A percentile compares a stretch with the other conserved stretches of the same genome.
Conservation (phyloP, 352 stramenopile species). For the Pythium aristosporum region DNA sequence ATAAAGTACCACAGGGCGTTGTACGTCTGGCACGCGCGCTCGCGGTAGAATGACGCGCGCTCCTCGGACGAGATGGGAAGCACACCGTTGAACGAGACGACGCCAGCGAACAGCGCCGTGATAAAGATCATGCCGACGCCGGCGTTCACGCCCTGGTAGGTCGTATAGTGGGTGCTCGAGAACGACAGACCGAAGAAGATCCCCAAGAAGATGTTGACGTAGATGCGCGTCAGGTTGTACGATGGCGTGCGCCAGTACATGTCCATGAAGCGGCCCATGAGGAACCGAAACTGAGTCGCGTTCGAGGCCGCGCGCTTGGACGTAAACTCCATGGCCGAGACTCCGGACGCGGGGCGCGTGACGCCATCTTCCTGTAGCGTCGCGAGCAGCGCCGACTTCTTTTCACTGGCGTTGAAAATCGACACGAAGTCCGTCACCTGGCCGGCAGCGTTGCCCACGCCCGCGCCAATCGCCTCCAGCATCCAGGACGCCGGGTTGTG, state of each 20-base stretch:
- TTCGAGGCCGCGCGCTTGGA: conserved; percentile 7
- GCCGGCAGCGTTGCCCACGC: conserved; percentile 22
- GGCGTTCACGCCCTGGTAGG: conserved; percentile 29
- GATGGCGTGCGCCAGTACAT: conserved; percentile 71
- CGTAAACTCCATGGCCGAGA: not conserved
- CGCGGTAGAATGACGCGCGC: conserved; percentile 59
- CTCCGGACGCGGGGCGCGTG: conserved; percentile 34
- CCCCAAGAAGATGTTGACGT: conserved; percentile 25
- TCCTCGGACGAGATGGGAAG: conserved; percentile 36
- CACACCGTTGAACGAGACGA: conserved; percentile 13
- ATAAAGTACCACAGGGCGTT: conserved; percentile 48
- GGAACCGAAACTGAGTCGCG: conserved; percentile 5
- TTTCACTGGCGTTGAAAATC: conserved; percentile 5
- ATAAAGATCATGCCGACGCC: conserved; percentile 66
- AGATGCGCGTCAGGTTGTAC: conserved; percentile 65
- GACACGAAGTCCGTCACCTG: conserved; percentile 14
- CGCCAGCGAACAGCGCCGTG: conserved; percentile 56
- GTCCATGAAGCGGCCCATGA: conserved; percentile 10
- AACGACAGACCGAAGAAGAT: conserved; percentile 51
- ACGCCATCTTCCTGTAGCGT: conserved; percentile 62
- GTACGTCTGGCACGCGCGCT: conserved; percentile 74
- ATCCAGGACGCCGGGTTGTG: conserved; percentile 42
- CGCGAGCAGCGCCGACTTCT: conserved; percentile 18
- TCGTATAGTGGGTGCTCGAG: conserved; percentile 25
- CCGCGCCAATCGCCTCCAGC: conserved; percentile 47